Base-by-base conservation (phyloP, 257 asterid genomes). In the Gardenia jasminoides region DNA sequence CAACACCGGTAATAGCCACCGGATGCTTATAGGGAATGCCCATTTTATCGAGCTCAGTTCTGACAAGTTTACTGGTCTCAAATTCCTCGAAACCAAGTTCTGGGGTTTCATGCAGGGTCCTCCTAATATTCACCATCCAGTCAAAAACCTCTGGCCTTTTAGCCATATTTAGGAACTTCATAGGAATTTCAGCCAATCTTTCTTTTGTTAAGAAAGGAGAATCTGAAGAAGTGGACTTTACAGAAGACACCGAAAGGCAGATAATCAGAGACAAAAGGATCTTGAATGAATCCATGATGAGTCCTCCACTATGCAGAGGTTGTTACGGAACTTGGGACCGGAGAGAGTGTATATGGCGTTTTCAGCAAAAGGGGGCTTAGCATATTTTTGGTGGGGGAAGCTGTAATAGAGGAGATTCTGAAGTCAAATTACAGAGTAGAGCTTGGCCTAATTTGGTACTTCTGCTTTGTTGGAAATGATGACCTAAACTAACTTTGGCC, bases 1-100 rank as follows among this genome's bases (percentile, higher is more conserved):
- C 89, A 19, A 90, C 82, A 26, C 97, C 97, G 76, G 97, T 92
- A 58, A 80, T 85, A 82, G 92, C 94, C 65, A 88, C 80, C 20
- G 93, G 94, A 79, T 87, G 79, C 50, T 86, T 84, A 48, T 86
- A 91, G 16, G 72, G 74, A 39, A 91, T 87, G 12, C 93, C 93
- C 89, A 91, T 78, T 74, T 85, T 73, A 78, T 90, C 91, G 77
- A 92, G 92, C 88, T 90, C 93, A 61, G 66, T 78, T 85, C 93
- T 87, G 10, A 92, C 84, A 39, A 90, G 90, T 76, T 77, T 88
- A 82, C 92, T 88, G 17, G 93, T 92, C 81, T 86, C 91, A 77
- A 88, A 89, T 86, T 92, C 94, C 84, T 90, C 90, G 79, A 80
- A 92, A 24, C 93, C 91, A 75, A 92, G 91, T 73, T 90, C 94